phyloP scores from a whole-genome alignment of 2,329 filamentous ascomycete genomes.

The Alternaria incomplexa region DNA sequence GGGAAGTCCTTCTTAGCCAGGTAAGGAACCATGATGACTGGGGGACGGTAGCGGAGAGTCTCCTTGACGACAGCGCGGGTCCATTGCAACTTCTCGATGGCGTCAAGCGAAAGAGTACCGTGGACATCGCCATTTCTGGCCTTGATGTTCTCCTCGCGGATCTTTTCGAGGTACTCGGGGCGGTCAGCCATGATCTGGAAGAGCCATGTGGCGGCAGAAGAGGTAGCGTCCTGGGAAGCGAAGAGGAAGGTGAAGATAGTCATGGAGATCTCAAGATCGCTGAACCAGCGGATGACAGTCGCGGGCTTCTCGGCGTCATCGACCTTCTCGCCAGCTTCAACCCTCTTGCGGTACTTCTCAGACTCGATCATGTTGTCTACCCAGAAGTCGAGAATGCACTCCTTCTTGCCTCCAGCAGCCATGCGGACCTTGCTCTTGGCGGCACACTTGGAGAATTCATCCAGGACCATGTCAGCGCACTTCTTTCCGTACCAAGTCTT shows the following conservation, averaged over 20 bases:
- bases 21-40: conserved; percentile 97
- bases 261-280: conserved; percentile 88
- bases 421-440: conserved; percentile 93
- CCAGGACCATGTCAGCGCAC: conserved; percentile 88
- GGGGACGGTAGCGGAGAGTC: conserved; percentile 80
- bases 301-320: conserved; percentile 76
- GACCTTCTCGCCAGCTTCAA: conserved; percentile 70
- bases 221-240: conserved; percentile 95
- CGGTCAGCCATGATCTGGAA: conserved; percentile 94
- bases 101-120: conserved; percentile 76
- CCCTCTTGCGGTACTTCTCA: conserved; percentile 77
- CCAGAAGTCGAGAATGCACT: conserved; percentile 97
- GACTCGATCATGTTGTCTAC: conserved; percentile 81
- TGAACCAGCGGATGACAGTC: conserved; percentile 83
- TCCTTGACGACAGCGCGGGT: conserved; percentile 85
- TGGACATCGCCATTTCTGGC: conserved; percentile 76
- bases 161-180: conserved; percentile 86
- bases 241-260: conserved; percentile 97
- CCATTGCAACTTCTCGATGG: conserved; percentile 87
- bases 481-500: conserved; percentile 98
- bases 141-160: conserved; percentile 87
- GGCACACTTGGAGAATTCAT: conserved; percentile 88
- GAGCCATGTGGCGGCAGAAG: conserved; percentile 90
- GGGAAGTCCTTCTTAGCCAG: conserved; percentile 94
- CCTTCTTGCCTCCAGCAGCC: conserved; percentile 82